Evolutionary conservation across 2,329 filamentous ascomycete genomes (phyloP).

Genomic region (Hypomyces perniciosus): DNA sequence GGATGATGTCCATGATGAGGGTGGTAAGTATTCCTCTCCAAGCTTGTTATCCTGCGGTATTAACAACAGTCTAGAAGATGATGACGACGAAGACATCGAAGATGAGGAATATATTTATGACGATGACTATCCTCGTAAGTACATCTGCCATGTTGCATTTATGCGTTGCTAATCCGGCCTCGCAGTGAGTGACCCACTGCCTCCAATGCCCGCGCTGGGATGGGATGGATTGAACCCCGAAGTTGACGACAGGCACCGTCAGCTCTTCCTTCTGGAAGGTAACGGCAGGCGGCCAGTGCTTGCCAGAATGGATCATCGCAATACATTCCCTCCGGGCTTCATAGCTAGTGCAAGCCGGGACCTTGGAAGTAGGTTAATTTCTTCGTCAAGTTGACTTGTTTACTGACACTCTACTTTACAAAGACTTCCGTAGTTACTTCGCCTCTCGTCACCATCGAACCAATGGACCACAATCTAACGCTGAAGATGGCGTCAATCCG

Average conservation of each 20-base stretch:
- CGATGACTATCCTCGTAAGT: slow-evolving; percentile 52
- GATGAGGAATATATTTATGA: slow-evolving; percentile 61
- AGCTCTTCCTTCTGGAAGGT: slow-evolving; percentile 46
- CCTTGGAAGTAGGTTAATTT: slow-evolving; percentile 39
- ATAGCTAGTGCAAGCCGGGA: slow-evolving; percentile 51
- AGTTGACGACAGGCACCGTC: slow-evolving; percentile 41
- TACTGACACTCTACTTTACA: neutral
- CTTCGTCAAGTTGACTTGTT: neutral
- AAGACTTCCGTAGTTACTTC: slow-evolving; percentile 45
- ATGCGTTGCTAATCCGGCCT: neutral
- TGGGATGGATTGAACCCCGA: slow-evolving; percentile 54
- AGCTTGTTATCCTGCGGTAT: neutral
- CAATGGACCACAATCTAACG: slow-evolving; percentile 47
- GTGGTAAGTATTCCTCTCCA: slow-evolving; percentile 31
- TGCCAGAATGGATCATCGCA: slow-evolving; percentile 38
- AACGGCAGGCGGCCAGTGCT: slow-evolving; percentile 33
- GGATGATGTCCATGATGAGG: slow-evolving; percentile 55
- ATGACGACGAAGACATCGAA: slow-evolving; percentile 63
- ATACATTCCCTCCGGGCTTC: slow-evolving; percentile 53
- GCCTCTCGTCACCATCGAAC: slow-evolving; percentile 46
- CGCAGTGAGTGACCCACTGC: slow-evolving; percentile 14
- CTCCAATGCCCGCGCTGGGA: slow-evolving; percentile 44
- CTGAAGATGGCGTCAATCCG: slow-evolving; percentile 82
- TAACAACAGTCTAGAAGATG: slow-evolving; percentile 32
- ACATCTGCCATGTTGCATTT: neutral